A percentile compares a stretch with the other conserved stretches of the same genome.
Evolutionary conservation across 768 basidiomycete genomes (phyloP).

Genomic region (Russula ochroleuca): DNA sequence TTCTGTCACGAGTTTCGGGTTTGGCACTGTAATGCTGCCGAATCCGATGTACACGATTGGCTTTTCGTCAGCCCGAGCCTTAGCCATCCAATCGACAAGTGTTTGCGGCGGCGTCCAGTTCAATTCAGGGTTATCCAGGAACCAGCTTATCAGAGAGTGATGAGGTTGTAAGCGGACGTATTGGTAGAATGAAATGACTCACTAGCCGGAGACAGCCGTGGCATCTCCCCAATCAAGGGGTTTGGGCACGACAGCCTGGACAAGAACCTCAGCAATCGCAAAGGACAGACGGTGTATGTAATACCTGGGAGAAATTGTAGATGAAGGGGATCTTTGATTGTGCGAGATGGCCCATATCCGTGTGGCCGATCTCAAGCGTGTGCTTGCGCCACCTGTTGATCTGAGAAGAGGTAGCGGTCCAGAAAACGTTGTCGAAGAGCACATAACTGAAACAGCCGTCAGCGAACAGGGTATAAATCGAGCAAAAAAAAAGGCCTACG

Average conservation of each 20-base stretch:
- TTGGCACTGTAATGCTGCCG: constrained; percentile 63
- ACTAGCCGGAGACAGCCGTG: constrained; percentile 53
- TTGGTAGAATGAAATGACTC: constrained; percentile 26
- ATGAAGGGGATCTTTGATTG: constrained; percentile 58
- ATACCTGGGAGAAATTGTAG: constrained; percentile 59
- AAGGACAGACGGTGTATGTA: neutral
- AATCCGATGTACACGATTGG: constrained; percentile 70
- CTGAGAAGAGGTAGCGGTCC: constrained; percentile 61
- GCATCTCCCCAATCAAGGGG: constrained; percentile 65
- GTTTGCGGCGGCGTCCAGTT: constrained; percentile 51
- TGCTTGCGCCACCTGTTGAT: constrained; percentile 62
- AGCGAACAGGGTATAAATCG: neutral
- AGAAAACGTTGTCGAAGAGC: constrained; percentile 62
- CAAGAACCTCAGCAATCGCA: neutral
- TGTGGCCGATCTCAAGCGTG: constrained; percentile 44
- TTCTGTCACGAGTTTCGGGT: constrained; percentile 50
- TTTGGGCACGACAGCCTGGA: constrained; percentile 55
- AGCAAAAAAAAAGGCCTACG: constrained; percentile 36
- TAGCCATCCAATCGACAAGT: constrained; percentile 51
- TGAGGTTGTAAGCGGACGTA: constrained; percentile 1
- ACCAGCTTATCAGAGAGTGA: constrained; percentile 46
- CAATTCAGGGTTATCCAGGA: constrained; percentile 56
- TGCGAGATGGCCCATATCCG: constrained; percentile 56
- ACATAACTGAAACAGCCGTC: constrained; percentile 42
- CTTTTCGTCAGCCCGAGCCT: constrained; percentile 51